Conservation (phyloP, 2,329 filamentous ascomycete genomes). For the Chrysoporthe deuterocubensis region DNA sequence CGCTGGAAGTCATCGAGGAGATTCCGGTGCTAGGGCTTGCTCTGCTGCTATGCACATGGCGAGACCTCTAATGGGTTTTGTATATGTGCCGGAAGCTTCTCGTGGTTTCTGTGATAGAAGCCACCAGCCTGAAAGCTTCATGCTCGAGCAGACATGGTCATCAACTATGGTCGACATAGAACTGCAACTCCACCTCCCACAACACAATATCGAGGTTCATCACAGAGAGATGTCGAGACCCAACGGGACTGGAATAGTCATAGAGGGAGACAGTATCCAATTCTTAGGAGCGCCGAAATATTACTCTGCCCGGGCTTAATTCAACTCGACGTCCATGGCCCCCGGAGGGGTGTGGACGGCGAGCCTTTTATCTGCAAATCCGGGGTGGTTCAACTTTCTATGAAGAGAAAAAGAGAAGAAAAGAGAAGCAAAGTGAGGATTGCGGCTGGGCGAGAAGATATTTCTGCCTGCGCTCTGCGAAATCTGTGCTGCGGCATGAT, state of each 20-base stretch:
- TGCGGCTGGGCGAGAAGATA: slow-evolving; percentile 20
- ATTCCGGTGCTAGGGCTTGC: background rate
- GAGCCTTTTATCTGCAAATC: slow-evolving; percentile 59
- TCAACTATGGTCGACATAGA: background rate
- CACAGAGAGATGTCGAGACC: slow-evolving; percentile 56
- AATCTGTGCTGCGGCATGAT: background rate
- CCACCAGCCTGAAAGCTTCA: background rate
- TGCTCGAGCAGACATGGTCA: background rate
- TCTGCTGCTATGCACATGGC: background rate
- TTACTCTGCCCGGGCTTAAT: slow-evolving; percentile 60
- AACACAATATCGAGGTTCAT: background rate
- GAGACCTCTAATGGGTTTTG: no score
- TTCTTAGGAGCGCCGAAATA: slow-evolving; percentile 65
- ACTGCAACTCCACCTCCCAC: background rate
- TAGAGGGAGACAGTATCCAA: slow-evolving; percentile 57
- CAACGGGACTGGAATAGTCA: slow-evolving; percentile 65
- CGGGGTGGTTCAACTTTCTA: slow-evolving; percentile 62
- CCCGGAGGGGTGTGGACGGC: slow-evolving; percentile 42
- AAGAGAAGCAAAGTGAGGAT: slow-evolving; percentile 28
- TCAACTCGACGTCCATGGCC: slow-evolving; percentile 57
- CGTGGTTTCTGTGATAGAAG: background rate
- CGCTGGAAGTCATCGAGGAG: background rate
- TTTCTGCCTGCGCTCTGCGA: background rate
- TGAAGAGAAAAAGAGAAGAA: slow-evolving; percentile 43
- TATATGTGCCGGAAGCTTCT: background rate